Evolutionary conservation across 1,284 basidiomycete species (phyloP), one percentile per base, ranked within the genome.

Genomic region (Cutaneotrichosporon mucoides): DNA sequence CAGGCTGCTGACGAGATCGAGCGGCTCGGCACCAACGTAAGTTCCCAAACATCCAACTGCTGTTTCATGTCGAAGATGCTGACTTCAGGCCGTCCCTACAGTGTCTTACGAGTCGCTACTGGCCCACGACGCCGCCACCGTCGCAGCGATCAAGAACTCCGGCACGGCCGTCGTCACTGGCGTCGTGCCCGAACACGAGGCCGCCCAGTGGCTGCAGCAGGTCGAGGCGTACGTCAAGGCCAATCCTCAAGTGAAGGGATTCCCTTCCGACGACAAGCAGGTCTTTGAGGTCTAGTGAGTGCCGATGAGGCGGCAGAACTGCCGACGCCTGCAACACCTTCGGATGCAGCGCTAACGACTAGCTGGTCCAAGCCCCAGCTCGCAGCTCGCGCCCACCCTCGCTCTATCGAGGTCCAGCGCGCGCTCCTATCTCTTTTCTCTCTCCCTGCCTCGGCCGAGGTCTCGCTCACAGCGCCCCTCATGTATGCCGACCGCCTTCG

Each of bases 401-500:
- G 88, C 53, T 79, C 88, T n/a, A 77, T 91, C 9, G 82, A 82
- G 13, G 82, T 71, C 9, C 75, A 77, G 53, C 76, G 76, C 43
- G 80, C 79, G 6, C 79, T 89, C 9, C 79, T 86, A n/a, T 79
- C 79, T 5, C 80, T 89, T 24, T 89, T 86, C 83, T 81, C 84
- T 60, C 57, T 70, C n/a, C 75, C 72, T 2, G 80, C 84, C 11
- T 46, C 54, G 0, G 24, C 53, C 1, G 82, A 83, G 13, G 77
- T 86, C 44, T 82, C 82, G 56, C 80, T 89, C 34, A 68, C 73
- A 6, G 84, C 81, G 1, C 87, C 88, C 0, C 75, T 92, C 16
- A 83, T 83, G 0, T 92, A 92, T 73, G 87, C 84, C 56, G 90
- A 92, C 74, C 81, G 89, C 9, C 77, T 92, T 24, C 81, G 88